Percentiles rank a stretch among this genome's conserved stretches.
Conservation (phyloP, 495 filamentous ascomycete genomes). For the Podospora didyma region DNA sequence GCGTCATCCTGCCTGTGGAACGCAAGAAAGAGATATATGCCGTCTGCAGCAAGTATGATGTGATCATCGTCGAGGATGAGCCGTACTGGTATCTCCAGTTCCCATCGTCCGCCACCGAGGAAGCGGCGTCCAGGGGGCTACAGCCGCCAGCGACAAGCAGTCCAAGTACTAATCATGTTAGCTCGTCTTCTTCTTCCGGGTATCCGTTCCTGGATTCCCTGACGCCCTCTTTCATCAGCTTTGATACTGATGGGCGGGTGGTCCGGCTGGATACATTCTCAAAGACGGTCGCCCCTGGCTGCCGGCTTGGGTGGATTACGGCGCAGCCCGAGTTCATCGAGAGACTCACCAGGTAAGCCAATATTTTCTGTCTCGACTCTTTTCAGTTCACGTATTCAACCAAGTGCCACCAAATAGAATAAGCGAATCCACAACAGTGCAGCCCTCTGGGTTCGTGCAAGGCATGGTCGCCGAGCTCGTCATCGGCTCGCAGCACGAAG, state of each 20-base stretch:
- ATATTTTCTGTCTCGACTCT: background rate
- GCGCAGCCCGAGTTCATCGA: constrained; percentile 74
- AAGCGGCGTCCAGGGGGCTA: constrained; percentile 42
- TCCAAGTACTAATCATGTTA: no score
- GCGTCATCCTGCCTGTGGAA: constrained; percentile 62
- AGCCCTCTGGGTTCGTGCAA: constrained; percentile 87
- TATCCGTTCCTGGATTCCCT: constrained; percentile 79
- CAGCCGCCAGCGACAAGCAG: no score
- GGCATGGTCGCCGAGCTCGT: constrained; percentile 72
- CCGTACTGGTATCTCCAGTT: constrained; percentile 96
- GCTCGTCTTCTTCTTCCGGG: constrained; percentile 55
- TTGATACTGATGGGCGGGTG: constrained; percentile 84
- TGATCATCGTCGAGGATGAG: constrained; percentile 91
- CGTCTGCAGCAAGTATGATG: constrained; percentile 77
- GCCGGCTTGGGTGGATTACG: constrained; percentile 80
- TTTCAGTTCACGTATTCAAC: no score
- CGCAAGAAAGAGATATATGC: constrained; percentile 75
- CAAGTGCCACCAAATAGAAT: constrained; percentile 48
- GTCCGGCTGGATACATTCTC: constrained; percentile 79
- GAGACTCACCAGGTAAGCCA: constrained; percentile 28
- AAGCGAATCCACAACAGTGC: constrained; percentile 68
- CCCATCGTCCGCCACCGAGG: constrained; percentile 55
- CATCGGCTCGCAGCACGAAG: constrained; percentile 57
- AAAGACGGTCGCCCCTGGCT: constrained; percentile 78
- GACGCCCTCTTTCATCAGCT: constrained; percentile 65